Conservation (phyloP, 2,329 filamentous ascomycete species). For the Helminthosporium solani region DNA sequence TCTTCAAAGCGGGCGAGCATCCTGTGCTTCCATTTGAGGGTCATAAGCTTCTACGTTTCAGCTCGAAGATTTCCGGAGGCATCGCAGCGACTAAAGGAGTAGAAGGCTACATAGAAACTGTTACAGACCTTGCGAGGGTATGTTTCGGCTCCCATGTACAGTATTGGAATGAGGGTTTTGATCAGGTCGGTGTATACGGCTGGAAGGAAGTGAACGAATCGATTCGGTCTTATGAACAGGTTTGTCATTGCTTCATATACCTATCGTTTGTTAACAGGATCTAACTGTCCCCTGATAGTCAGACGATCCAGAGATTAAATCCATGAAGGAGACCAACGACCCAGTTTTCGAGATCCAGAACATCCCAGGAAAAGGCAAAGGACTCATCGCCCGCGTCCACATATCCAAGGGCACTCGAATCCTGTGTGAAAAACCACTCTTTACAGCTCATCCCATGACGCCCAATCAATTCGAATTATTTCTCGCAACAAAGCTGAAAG, state of each 20-base stretch:
- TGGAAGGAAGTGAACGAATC: conserved; percentile 24
- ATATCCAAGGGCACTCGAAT: conserved; percentile 13
- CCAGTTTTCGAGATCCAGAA: conserved; percentile 8
- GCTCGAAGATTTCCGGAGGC: conserved; percentile 16
- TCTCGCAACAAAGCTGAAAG: conserved; percentile 14
- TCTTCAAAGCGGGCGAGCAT: conserved; percentile 29
- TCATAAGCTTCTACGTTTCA: conserved; percentile 33
- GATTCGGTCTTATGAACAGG: conserved; percentile 27
- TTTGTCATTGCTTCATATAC: conserved; percentile 6
- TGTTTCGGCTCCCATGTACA: conserved; percentile 23
- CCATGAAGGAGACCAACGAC: background rate
- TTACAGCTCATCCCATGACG: conserved; percentile 4
- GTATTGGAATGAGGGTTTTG: conserved; percentile 17
- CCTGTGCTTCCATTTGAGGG: conserved; percentile 27
- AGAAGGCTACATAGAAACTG: conserved; percentile 20
- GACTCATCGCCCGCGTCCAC: conserved; percentile 11
- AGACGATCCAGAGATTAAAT: conserved; percentile 4
- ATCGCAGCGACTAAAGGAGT: conserved; percentile 11
- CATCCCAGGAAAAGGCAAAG: conserved; percentile 7
- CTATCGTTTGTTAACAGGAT: background rate
- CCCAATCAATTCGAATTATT: conserved; percentile 1
- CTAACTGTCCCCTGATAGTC: too few relatives aligned
- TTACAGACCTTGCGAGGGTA: conserved; percentile 14
- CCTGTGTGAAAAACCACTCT: conserved; percentile 14
- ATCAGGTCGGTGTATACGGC: conserved; percentile 14